Conservation (phyloP, 306 rosid species). For the Carpinus fangiana region DNA sequence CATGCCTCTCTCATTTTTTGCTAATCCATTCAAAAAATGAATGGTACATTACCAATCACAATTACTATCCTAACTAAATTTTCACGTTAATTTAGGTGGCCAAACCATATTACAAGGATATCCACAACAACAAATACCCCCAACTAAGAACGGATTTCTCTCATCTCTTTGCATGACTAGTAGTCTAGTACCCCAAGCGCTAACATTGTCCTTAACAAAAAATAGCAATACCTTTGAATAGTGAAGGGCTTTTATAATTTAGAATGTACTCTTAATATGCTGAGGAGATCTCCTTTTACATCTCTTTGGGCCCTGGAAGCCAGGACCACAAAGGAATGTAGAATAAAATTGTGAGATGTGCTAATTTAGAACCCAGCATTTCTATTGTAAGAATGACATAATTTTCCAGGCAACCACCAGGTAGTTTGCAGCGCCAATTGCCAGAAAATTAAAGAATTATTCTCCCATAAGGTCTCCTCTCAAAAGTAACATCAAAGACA, state of each 20-base stretch:
- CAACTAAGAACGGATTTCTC: neutral
- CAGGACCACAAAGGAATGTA: neutral
- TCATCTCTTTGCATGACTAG: neutral
- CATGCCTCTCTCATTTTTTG: too few species aligned
- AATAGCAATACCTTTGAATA: neutral
- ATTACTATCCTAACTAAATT: too few species aligned
- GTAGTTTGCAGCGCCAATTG: neutral
- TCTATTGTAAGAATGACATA: neutral
- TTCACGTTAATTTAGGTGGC: too few species aligned
- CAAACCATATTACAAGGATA: too few species aligned
- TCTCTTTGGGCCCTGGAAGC: neutral
- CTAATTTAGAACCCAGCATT: neutral
- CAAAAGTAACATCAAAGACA: too few species aligned
- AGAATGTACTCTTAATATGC: neutral
- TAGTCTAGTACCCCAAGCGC: neutral
- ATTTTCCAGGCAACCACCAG: neutral
- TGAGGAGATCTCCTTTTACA: neutral
- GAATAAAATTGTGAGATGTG: neutral
- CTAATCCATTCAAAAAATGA: too few species aligned
- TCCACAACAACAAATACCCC: neutral
- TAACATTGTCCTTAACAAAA: neutral
- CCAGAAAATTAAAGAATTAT: neutral
- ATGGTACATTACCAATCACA: too few species aligned
- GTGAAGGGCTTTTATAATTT: neutral
- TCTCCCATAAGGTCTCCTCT: too few species aligned